A percentile compares a stretch with the other conserved stretches of the same genome.
These are phyloP conservation scores for Ophiostoma himal-ulmi DNA, from an alignment of 2,329 filamentous ascomycete genomes.

Conservation along the genomic window DNA sequence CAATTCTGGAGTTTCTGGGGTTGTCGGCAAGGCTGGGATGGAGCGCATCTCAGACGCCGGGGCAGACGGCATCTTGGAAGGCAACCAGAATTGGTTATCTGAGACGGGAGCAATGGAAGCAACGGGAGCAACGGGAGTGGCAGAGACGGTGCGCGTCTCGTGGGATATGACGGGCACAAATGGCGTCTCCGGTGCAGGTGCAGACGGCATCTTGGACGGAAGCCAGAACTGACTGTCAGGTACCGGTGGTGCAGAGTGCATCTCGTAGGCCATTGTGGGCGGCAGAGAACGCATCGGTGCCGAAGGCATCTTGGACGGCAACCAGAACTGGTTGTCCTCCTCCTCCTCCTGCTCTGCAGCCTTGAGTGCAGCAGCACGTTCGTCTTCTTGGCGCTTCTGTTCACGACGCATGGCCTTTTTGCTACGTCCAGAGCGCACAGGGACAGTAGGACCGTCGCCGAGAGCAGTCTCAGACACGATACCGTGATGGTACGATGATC, in stretches of 20 bases:
- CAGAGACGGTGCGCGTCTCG: neutral
- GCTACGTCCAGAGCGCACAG: conserved; percentile 18
- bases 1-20: neutral
- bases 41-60: neutral
- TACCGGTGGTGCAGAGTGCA: neutral
- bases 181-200: neutral
- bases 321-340: neutral
- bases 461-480: conserved; percentile 27
- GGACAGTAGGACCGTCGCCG: conserved; percentile 20
- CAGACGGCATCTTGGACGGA: conserved; percentile 12
- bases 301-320: conserved; percentile 3
- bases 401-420: conserved; percentile 20
- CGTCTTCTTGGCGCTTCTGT: conserved; percentile 28
- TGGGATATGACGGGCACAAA: neutral
- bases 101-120: neutral
- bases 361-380: conserved; percentile 24
- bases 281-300: neutral
- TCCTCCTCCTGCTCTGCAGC: conserved; percentile 2
- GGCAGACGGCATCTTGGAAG: conserved; percentile 6
- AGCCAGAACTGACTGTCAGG: conserved; percentile 8
- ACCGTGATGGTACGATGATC: conserved; percentile 11
- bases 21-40: neutral
- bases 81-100: neutral
- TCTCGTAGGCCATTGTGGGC: neutral
- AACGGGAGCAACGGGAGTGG: neutral